Conservation (phyloP, 352 stramenopile species). For the Globisporangium uncinulatum region DNA sequence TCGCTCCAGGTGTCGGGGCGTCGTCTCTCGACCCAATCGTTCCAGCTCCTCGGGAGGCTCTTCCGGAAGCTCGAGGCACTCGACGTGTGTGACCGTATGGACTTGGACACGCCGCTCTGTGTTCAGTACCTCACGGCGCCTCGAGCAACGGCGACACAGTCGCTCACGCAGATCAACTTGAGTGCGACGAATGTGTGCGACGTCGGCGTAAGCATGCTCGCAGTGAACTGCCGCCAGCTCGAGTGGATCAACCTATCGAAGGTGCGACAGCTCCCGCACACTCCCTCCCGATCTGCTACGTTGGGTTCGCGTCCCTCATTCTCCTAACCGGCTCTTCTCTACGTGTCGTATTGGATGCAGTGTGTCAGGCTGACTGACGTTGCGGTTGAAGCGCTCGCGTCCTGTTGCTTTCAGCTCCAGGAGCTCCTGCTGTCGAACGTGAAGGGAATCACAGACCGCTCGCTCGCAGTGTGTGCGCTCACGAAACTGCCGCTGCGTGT, state of each 20-base stretch:
- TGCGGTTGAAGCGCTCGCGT: slow-evolving; percentile 41
- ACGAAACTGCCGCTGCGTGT: slow-evolving; percentile 34
- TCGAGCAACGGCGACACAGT: slow-evolving; percentile 10
- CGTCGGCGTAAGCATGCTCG: slow-evolving; percentile 43
- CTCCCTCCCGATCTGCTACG: neutral
- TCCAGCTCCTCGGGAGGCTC: slow-evolving; percentile 48
- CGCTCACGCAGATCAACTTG: slow-evolving; percentile 34
- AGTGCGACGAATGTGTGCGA: slow-evolving; percentile 55
- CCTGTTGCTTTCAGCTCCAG: slow-evolving; percentile 30
- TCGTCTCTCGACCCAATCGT: slow-evolving; percentile 39
- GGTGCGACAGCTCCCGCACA: slow-evolving; percentile 11
- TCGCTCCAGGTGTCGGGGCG: slow-evolving; percentile 49
- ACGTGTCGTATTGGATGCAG: slow-evolving; percentile 9
- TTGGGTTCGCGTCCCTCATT: neutral
- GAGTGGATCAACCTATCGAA: slow-evolving; percentile 57
- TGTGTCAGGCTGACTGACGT: slow-evolving; percentile 47
- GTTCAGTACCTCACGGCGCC: slow-evolving; percentile 23
- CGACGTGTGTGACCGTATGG: slow-evolving; percentile 39
- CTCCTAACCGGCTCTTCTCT: neutral
- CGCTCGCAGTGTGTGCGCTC: slow-evolving; percentile 33
- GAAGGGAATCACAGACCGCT: slow-evolving; percentile 38
- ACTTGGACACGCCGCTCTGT: slow-evolving; percentile 43
- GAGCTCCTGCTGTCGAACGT: slow-evolving; percentile 34
- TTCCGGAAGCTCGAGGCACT: slow-evolving; percentile 32
- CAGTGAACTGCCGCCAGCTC: slow-evolving; percentile 33